A percentile compares a stretch with the other conserved stretches of the same genome.
Conservation (phyloP, 2,329 filamentous ascomycete genomes). For the Diaporthe vexans region DNA sequence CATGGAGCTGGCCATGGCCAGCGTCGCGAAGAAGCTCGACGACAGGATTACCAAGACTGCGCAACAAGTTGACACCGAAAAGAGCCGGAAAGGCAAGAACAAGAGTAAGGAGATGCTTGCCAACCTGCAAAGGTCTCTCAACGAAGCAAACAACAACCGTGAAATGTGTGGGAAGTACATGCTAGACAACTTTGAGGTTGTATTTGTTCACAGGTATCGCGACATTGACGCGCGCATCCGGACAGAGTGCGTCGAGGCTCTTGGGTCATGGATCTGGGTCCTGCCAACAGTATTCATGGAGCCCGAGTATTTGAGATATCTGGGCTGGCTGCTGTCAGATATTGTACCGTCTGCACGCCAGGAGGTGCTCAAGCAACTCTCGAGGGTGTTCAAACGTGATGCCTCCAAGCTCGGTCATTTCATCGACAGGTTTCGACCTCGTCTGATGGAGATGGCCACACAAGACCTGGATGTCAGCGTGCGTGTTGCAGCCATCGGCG, state of each 20-base stretch:
- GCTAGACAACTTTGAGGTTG: conserved; percentile 89
- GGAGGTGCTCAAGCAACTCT: conserved; percentile 89
- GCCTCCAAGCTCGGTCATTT: conserved; percentile 90
- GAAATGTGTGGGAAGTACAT: conserved; percentile 80
- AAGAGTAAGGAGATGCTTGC: conserved; percentile 85
- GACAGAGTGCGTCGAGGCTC: conserved; percentile 86
- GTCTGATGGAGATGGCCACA: conserved; percentile 93
- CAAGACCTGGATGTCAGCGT: conserved; percentile 86
- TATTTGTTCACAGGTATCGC: conserved; percentile 96
- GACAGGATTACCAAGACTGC: conserved; percentile 79
- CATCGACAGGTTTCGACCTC: conserved; percentile 89
- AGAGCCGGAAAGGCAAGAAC: conserved; percentile 73
- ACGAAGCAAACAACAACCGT: conserved; percentile 78
- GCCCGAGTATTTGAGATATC: conserved; percentile 88
- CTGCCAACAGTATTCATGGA: conserved; percentile 93
- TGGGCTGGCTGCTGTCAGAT: conserved; percentile 96
- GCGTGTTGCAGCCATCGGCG: conserved; percentile 82
- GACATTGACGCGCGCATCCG: conserved; percentile 93
- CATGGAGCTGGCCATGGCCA: conserved; percentile 80
- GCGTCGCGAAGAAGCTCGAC: conserved; percentile 59
- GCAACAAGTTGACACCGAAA: conserved; percentile 84
- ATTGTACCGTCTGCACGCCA: conserved; percentile 78
- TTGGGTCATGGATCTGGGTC: conserved; percentile 89
- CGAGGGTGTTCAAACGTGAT: conserved; percentile 82
- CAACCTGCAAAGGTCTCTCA: conserved; percentile 79